Evolutionary conservation across 2,329 filamentous ascomycete genomes (phyloP).

Genomic region (Fusarium sp.): DNA sequence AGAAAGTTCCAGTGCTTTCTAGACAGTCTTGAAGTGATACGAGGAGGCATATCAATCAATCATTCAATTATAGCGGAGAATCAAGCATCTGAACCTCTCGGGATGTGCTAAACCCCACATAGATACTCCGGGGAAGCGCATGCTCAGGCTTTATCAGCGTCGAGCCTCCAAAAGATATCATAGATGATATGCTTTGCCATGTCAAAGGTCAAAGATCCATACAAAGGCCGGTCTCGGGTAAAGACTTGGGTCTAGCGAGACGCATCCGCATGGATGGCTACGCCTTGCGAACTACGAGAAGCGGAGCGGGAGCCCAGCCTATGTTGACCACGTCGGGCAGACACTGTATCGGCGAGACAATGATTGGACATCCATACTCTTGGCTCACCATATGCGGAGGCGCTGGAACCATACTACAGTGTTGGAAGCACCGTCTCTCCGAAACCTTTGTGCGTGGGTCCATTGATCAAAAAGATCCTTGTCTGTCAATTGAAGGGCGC

Average conservation of each 20-base stretch:
- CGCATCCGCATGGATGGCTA: conserved; percentile 21
- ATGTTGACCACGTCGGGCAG: background rate
- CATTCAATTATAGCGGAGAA: background rate
- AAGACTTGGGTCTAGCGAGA: background rate
- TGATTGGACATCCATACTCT: conserved; percentile 6
- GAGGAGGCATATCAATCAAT: background rate
- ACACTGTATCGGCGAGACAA: conserved; percentile 25
- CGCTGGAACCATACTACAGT: conserved; percentile 26
- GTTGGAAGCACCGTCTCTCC: conserved; percentile 14
- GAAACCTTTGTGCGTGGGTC: conserved; percentile 20
- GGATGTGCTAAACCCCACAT: conserved; percentile 11
- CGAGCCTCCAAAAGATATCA: background rate
- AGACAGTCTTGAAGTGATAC: background rate
- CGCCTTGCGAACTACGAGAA: conserved; percentile 45
- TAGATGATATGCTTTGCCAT: background rate
- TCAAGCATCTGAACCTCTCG: background rate
- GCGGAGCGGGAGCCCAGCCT: conserved; percentile 42
- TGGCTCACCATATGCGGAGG: background rate
- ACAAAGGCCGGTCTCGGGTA: conserved; percentile 38
- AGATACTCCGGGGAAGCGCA: background rate
- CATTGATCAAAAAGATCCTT: conserved; percentile 28
- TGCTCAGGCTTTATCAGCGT: background rate
- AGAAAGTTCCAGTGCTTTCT: conserved; percentile 40
- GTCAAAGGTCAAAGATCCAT: background rate
- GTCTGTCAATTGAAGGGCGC: conserved; percentile 46